phyloP scores from a whole-genome alignment of 176 grass and related monocot species.

The Lolium multiflorum region DNA sequence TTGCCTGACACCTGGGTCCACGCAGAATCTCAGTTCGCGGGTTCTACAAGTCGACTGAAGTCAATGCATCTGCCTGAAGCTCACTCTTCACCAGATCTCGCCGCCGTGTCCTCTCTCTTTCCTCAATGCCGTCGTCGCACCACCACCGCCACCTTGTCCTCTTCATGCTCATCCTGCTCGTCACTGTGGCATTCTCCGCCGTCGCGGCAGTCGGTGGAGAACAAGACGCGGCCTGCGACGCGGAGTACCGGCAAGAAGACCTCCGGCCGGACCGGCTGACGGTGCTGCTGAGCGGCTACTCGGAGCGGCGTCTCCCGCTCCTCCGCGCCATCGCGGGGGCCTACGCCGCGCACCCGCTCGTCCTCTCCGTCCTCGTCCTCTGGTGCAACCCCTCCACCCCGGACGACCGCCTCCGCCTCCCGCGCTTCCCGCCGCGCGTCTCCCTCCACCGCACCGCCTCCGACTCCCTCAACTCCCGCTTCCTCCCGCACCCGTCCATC shows the following conservation, averaged over 20 bases:
- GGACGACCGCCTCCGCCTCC: slow-evolving; percentile 22
- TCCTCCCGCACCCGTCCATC: slow-evolving; percentile 71
- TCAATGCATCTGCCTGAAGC: not conserved
- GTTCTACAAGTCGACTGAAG: not conserved
- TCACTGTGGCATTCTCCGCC: not conserved
- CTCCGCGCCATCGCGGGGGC: slow-evolving; percentile 61
- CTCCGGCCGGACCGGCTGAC: slow-evolving; percentile 75
- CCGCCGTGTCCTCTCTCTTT: not conserved
- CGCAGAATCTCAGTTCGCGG: not conserved
- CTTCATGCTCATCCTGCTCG: slow-evolving; percentile 32
- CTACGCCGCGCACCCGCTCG: slow-evolving; percentile 62
- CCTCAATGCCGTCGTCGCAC: slow-evolving; percentile 31
- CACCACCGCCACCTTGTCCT: not conserved
- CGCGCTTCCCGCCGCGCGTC: slow-evolving; percentile 48
- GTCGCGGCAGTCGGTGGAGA: not conserved
- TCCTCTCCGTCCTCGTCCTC: slow-evolving; percentile 63
- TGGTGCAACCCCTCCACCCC: slow-evolving; percentile 81
- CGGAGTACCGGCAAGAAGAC: slow-evolving; percentile 36
- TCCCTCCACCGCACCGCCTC: slow-evolving; percentile 55
- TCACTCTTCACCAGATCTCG: slow-evolving; percentile 43
- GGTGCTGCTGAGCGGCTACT: slow-evolving; percentile 78
- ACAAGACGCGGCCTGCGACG: slow-evolving; percentile 38
- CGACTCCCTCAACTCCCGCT: slow-evolving; percentile 80
- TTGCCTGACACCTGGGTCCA: not conserved
- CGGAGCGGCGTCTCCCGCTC: slow-evolving; percentile 68